phyloP scores from a whole-genome alignment of 345 rosid species.

The Brassica napus region DNA sequence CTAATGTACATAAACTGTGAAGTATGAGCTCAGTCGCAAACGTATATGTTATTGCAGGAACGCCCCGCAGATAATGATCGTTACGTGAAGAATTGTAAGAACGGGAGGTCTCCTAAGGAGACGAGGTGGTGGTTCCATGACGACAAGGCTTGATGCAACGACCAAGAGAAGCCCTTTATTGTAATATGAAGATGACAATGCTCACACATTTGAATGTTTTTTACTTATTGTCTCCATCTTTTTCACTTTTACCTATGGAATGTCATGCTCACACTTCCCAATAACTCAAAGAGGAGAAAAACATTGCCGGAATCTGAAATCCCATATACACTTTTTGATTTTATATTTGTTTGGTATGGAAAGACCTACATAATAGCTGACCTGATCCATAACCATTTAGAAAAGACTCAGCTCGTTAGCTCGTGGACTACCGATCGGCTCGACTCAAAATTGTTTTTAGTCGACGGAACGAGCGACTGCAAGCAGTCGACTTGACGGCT shows the following conservation, averaged over 20 bases:
- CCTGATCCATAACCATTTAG: no score
- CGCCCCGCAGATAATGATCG: constrained; percentile 95
- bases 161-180: constrained; percentile 9
- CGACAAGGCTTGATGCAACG: constrained; percentile 61
- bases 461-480: no score
- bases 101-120: constrained; percentile 96
- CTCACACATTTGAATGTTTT: background rate
- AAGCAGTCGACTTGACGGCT: no score
- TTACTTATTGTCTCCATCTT: background rate
- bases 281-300: background rate
- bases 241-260: background rate
- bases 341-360: no score
- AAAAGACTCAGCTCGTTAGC: no score
- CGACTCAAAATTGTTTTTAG: no score
- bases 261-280: background rate
- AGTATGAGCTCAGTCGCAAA: background rate
- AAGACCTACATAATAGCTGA: no score
- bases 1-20: background rate
- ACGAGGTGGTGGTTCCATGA: constrained; percentile 99
- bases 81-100: constrained; percentile 93
- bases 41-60: constrained; percentile 58
- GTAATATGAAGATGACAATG: constrained; percentile 15
- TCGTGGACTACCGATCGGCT: no score
- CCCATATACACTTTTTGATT: background rate
- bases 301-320: background rate